Conservation (phyloP, 345 rosid genomes). For the Turnera subulata region DNA sequence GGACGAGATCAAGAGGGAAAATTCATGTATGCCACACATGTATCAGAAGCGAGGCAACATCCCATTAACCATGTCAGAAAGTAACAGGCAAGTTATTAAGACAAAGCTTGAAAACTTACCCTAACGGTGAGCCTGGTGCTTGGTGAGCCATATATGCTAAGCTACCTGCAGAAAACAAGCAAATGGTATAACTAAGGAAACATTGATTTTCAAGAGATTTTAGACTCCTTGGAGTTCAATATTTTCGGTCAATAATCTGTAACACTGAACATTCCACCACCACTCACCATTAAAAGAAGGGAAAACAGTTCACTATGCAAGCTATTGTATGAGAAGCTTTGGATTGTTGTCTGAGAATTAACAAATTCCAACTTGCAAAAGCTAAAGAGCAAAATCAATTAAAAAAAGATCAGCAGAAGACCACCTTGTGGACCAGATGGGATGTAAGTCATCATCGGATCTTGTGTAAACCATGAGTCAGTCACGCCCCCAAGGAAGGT, state of each 20-base stretch:
- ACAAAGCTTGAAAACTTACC: conserved; percentile 43
- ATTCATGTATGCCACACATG: not conserved
- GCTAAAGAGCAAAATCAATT: not conserved
- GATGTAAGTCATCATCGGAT: conserved; percentile 35
- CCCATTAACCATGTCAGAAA: too few species aligned
- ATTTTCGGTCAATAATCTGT: too few species aligned
- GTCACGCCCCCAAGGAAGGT: conserved; percentile 42
- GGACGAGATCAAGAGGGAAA: too few species aligned
- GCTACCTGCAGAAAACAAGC: conserved; percentile 55
- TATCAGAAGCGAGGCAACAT: not conserved
- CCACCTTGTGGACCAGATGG: conserved; percentile 66
- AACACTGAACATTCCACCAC: too few species aligned
- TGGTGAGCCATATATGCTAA: conserved; percentile 58
- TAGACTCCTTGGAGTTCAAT: too few species aligned
- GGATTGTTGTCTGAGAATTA: not conserved
- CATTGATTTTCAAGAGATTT: not conserved
- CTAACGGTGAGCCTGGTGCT: conserved; percentile 53
- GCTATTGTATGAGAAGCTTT: not conserved
- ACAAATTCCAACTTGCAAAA: not conserved
- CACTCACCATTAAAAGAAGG: too few species aligned
- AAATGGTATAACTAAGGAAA: not conserved
- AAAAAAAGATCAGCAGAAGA: not conserved
- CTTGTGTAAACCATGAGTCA: conserved; percentile 66
- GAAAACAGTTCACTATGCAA: too few species aligned
- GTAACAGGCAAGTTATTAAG: too few species aligned